Evolutionary conservation across 2,329 filamentous ascomycete genomes (phyloP), one percentile per base, ranked within the genome.

Genomic region (Annulohypoxylon truncatum): DNA sequence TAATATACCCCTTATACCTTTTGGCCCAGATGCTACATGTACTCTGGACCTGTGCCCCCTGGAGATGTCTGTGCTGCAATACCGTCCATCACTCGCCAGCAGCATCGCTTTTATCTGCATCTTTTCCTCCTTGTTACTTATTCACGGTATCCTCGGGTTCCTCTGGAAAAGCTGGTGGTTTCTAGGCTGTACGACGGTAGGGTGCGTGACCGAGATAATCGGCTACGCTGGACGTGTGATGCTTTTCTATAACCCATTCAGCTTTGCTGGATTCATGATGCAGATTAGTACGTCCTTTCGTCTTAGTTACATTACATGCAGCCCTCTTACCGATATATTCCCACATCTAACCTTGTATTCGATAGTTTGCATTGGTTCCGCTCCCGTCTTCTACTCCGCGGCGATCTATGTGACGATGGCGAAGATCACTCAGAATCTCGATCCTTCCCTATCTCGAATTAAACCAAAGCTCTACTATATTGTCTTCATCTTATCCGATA

Each of bases 151-250:
- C 46, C 77, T 84, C n/a, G 85, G 85, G 44, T 46, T 81, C 40
- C 75, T 80, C 38, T 85, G 82, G 82, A 82, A 76, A 70, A 79
- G 76, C 22, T 84, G 82, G 79, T 81, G 79, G 62, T 87, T 84
- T 74, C 82, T 82, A 77, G 68, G 70, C 9, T 82, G 81, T 65
- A 87, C 91, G 82, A 71, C 87, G 5, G 72, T 82, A 15, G 89
- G 89, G 47, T 87, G 84, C 68, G 40, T 84, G 4, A 79, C 82
- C 50, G 89, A 90, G 71, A 82, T 90, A 9, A 72, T 90, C 31
- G 90, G 90, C 15, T 92, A 92, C 67, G 77, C 79, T 1, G 90
- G 88, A 2, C 82, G 90, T 9, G 79, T 90, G 54, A 74, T 88
- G 71, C 79, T 89, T 63, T 82, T 84, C 67, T 66, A 83, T 46